Base-by-base conservation (phyloP, 139 green algal species). In the Micractinium sp. region DNA sequence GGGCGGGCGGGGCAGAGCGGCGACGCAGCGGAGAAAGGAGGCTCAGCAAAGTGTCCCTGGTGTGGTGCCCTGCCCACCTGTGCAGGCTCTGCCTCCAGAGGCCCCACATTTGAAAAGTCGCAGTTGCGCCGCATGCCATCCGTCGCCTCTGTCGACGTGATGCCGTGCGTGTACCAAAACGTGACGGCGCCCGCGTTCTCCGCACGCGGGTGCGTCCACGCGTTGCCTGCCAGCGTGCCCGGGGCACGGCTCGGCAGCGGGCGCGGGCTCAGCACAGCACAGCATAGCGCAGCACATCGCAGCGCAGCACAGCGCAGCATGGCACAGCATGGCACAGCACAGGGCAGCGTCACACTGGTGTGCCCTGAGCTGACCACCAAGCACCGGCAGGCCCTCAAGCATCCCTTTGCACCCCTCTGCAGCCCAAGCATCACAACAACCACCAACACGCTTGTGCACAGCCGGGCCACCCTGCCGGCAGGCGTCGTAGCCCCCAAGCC, bases 111-210 rank as follows among this genome's bases (percentile, higher is more conserved):
- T 0, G 87, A 88, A 53, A 95, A 95, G 91, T 97, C 90, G 91
- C 93, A 96, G 80, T 87, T 91, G 25, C 81, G 29, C 0, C 79
- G 29, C 15, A 95, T 91, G 38, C 90, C 92, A 1, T 87, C 29
- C 5, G 56, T 77, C 12, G 90, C 91, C 15, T 90, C 87, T 33
- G 94, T 86, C 23, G 87, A 92, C 69, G 96, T 93, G 47, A 97
- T 84, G 33, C 91, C 94, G 77, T 98, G 96, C 15, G 53, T 89
- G 81, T 89, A 96, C 96, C 95, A 97, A 82, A 94, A 98, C 41
- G 96, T 94, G 0, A 96, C 86, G 3, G 94, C 92, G 9, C 88
- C 92, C 31, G 92, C 67, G 90, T 98, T 98, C 91, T 98, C 96
- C 3, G 94, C 93, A 3, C 80, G 61, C 3, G 95, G 75, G 80